phyloP scores from a whole-genome alignment of 2,329 filamentous ascomycete species.

The Ceratocystis harringtonii region DNA sequence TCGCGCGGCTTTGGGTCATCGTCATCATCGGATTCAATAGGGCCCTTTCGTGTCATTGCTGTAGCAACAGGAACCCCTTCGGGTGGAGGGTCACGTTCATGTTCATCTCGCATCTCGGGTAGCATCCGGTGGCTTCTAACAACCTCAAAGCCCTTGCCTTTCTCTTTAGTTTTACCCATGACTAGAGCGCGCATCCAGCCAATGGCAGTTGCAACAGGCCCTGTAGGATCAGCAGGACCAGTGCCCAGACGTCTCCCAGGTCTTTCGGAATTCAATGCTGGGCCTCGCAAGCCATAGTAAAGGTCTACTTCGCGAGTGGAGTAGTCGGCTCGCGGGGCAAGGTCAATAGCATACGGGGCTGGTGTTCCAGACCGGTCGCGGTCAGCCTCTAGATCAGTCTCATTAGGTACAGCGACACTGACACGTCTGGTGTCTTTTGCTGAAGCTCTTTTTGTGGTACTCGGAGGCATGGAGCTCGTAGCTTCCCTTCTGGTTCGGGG shows the following conservation, averaged over 20 bases:
- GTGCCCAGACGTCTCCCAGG: constrained; percentile 78
- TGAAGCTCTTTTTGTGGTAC: constrained; percentile 18
- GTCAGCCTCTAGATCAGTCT: constrained; percentile 30
- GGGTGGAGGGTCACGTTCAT: constrained; percentile 51
- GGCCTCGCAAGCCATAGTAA: constrained; percentile 74
- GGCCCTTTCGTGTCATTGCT: constrained; percentile 42
- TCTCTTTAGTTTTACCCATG: constrained; percentile 78
- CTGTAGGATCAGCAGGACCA: constrained; percentile 85
- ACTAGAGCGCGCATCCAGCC: constrained; percentile 76
- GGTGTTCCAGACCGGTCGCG: constrained; percentile 32
- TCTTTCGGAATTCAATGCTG: constrained; percentile 66
- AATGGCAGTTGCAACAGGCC: constrained; percentile 73
- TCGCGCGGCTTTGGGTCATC: constrained; percentile 25
- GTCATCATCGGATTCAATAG: constrained; percentile 51
- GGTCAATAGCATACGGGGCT: constrained; percentile 29
- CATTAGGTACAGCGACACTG: constrained; percentile 27
- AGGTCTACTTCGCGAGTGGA: constrained; percentile 91
- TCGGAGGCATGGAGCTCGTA: constrained; percentile 23
- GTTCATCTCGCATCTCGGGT: constrained; percentile 34
- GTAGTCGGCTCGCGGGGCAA: constrained; percentile 61
- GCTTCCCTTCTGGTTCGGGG: constrained; percentile 57
- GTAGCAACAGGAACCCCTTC: constrained; percentile 52
- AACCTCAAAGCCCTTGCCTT: constrained; percentile 92
- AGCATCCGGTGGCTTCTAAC: constrained; percentile 81
- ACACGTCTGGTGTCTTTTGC: constrained; percentile 26